Percentiles rank a stretch among this genome's conserved stretches.
Conservation (phyloP, 1,284 basidiomycete species). For the Pseudozyma hubeiensis region DNA sequence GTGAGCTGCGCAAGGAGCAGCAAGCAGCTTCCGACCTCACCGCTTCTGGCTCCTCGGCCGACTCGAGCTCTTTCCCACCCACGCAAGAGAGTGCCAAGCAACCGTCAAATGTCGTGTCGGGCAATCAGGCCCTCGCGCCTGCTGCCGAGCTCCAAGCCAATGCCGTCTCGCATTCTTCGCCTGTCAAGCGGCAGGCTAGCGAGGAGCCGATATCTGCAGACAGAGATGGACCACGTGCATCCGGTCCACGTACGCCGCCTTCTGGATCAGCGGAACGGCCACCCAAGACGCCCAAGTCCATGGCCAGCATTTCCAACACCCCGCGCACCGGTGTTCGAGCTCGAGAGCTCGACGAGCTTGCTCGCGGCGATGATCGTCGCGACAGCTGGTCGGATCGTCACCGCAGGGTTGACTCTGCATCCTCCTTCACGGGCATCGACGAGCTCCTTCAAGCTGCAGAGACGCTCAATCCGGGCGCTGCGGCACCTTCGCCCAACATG, state of each 20-base stretch:
- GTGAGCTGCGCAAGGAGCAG: constrained; percentile 54
- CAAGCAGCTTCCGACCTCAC: constrained; percentile 23
- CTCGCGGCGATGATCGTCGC: constrained; percentile 34
- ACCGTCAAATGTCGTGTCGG: not conserved
- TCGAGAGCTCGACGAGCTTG: constrained; percentile 36
- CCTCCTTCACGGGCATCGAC: constrained; percentile 64
- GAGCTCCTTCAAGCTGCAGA: constrained; percentile 67
- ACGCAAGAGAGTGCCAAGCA: constrained; percentile 35
- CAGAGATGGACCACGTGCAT: constrained; percentile 11
- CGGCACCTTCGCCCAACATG: constrained; percentile 34
- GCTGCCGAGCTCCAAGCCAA: constrained; percentile 25
- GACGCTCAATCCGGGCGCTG: constrained; percentile 57
- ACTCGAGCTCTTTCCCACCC: constrained; percentile 13
- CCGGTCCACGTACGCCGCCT: constrained; percentile 38
- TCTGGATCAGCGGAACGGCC: constrained; percentile 37
- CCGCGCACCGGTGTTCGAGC: constrained; percentile 42
- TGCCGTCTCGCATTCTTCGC: constrained; percentile 31
- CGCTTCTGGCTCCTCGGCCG: constrained; percentile 15
- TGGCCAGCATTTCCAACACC: constrained; percentile 34
- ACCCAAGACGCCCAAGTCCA: constrained; percentile 42
- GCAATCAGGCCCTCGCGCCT: constrained; percentile 26
- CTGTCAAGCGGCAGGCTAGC: constrained; percentile 47
- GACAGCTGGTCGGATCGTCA: constrained; percentile 44
- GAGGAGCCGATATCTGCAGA: constrained; percentile 46
- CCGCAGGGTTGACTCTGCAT: constrained; percentile 41